Evolutionary conservation across 164 flowering plant genomes (phyloP).

Genomic region (Pachysandra terminalis): DNA sequence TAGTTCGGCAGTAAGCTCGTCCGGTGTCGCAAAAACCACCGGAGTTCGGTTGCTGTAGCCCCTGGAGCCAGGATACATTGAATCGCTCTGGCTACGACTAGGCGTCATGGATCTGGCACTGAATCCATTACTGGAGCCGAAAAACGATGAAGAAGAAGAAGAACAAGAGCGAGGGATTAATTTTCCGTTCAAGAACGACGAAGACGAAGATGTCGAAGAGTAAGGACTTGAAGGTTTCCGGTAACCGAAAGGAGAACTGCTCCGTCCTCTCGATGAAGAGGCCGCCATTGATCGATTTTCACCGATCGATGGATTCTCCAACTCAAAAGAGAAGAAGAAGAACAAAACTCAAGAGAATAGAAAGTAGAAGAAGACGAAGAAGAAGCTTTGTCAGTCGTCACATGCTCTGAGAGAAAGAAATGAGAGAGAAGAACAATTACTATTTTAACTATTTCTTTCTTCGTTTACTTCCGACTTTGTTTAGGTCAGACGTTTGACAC

Average conservation of each 20-base stretch:
- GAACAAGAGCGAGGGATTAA: conserved; percentile 72
- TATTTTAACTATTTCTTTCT: background rate
- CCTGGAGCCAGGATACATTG: conserved; percentile 26
- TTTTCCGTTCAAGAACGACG: conserved; percentile 48
- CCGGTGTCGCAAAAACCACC: conserved; percentile 40
- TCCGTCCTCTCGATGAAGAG: conserved; percentile 71
- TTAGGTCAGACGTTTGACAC: background rate
- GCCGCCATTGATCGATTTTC: conserved; percentile 44
- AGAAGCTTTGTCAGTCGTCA: conserved; percentile 57
- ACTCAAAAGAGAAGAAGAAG: conserved; percentile 2
- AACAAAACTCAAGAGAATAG: background rate
- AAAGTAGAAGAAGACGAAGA: conserved; percentile 16
- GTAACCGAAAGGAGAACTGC: conserved; percentile 83
- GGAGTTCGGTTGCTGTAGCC: conserved; percentile 34
- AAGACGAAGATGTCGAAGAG: conserved; percentile 70
- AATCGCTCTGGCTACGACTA: conserved; percentile 39
- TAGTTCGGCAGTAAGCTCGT: conserved; percentile 52
- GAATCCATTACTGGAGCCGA: conserved; percentile 35
- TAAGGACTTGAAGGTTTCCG: conserved; percentile 61
- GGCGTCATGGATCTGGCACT: conserved; percentile 66
- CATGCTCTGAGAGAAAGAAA: conserved; percentile 44
- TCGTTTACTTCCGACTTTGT: background rate
- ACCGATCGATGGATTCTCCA: conserved; percentile 1
- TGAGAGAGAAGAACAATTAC: conserved; percentile 32
- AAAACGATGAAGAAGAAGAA: conserved; percentile 51